Conservation (phyloP, 345 rosid genomes). For the Corymbia maculata region DNA sequence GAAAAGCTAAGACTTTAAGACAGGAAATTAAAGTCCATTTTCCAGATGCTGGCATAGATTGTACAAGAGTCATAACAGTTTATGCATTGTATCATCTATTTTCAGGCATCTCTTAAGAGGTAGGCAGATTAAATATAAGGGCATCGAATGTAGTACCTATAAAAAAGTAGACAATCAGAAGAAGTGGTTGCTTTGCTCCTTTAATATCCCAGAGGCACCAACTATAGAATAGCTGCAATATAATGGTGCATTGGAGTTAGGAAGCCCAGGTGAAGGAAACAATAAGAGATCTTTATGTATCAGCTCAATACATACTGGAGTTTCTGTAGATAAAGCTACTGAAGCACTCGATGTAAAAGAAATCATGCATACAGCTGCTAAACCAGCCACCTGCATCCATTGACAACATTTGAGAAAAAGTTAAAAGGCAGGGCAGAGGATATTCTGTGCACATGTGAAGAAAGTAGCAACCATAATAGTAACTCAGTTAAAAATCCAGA, state of each 20-base stretch:
- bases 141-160: slow-evolving; percentile 12
- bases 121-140: background rate
- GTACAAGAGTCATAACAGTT: background rate
- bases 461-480: background rate
- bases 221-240: slow-evolving; percentile 21
- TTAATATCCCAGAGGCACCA: slow-evolving; percentile 8
- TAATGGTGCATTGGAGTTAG: background rate
- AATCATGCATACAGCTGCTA: slow-evolving; percentile 16
- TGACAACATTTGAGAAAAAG: background rate
- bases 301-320: slow-evolving; percentile 17
- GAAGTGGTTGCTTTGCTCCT: slow-evolving; percentile 3
- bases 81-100: background rate
- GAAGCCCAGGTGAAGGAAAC: background rate
- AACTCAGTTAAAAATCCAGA: background rate
- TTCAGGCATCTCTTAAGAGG: background rate
- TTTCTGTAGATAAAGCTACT: slow-evolving; percentile 16
- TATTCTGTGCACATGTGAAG: background rate
- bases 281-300: background rate
- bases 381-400: slow-evolving; percentile 25
- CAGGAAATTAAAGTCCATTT: background rate
- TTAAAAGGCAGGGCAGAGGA: background rate
- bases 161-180: slow-evolving; percentile 19
- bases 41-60: background rate
- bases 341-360: slow-evolving; percentile 26
- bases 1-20: background rate